Conservation (phyloP, 2,329 filamentous ascomycete species). For the Stagonosporopsis tanaceti region DNA sequence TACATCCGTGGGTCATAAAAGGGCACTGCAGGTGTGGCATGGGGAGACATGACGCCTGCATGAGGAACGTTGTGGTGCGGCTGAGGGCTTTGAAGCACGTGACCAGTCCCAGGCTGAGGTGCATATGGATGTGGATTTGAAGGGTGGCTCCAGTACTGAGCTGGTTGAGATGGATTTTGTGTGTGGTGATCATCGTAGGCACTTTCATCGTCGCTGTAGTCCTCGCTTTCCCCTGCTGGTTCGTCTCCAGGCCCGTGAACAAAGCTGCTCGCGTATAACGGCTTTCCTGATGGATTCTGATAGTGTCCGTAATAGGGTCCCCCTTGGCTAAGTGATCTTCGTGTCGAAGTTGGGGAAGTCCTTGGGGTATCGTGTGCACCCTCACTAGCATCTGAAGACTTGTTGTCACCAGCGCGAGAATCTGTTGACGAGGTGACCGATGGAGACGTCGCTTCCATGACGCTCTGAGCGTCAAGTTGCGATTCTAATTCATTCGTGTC, state of each 20-base stretch:
- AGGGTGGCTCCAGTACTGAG: constrained; percentile 33
- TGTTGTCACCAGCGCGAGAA: constrained; percentile 27
- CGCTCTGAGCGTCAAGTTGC: constrained; percentile 19
- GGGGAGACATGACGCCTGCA: constrained; percentile 34
- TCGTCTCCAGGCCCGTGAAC: constrained; percentile 35
- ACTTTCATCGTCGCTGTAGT: constrained; percentile 26
- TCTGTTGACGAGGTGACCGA: constrained; percentile 31
- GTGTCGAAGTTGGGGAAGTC: constrained; percentile 41
- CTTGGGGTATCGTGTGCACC: constrained; percentile 34
- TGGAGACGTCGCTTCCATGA: constrained; percentile 31
- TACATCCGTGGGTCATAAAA: constrained; percentile 39
- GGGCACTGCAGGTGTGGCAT: constrained; percentile 35
- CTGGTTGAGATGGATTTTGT: constrained; percentile 26
- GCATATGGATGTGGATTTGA: constrained; percentile 35
- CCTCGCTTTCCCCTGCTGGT: constrained; percentile 31
- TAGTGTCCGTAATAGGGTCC: constrained; percentile 23
- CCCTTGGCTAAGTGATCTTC: constrained; percentile 22
- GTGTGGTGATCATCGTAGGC: constrained; percentile 20
- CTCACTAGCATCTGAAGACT: constrained; percentile 38
- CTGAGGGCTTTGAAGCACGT: constrained; percentile 48
- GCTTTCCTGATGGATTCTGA: constrained; percentile 33
- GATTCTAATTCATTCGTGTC: constrained; percentile 16
- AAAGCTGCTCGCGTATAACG: constrained; percentile 45
- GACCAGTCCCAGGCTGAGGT: constrained; percentile 39
- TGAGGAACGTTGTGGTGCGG: constrained; percentile 45